These are phyloP conservation scores for Pseudogymnoascus sp. DNA, from an alignment of 2,329 filamentous ascomycete genomes.

Conservation along the genomic window DNA sequence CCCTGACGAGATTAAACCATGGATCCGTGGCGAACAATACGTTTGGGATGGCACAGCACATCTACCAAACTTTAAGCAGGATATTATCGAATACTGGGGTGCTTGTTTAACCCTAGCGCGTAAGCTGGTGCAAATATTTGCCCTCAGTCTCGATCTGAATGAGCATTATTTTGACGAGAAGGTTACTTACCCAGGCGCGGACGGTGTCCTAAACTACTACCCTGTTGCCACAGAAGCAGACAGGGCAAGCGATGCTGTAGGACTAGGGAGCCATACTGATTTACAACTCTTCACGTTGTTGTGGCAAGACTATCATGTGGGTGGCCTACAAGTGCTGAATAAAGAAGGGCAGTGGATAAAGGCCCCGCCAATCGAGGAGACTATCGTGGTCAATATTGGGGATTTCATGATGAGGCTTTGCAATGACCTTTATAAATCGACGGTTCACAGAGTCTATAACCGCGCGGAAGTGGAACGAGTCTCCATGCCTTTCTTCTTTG, in stretches of 20 bases:
- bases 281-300: constrained; percentile 43
- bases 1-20: constrained; percentile 35
- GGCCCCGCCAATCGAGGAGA: constrained; percentile 37
- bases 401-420: constrained; percentile 45
- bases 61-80: constrained; percentile 41
- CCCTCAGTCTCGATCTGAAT: constrained; percentile 44
- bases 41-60: constrained; percentile 45
- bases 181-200: constrained; percentile 42
- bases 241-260: constrained; percentile 28
- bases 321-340: constrained; percentile 38
- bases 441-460: constrained; percentile 42
- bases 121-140: constrained; percentile 44
- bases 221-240: constrained; percentile 31
- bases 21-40: constrained; percentile 41
- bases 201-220: constrained; percentile 39
- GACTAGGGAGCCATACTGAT: constrained; percentile 41
- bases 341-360: constrained; percentile 38
- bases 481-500: constrained; percentile 51
- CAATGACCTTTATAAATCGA: constrained; percentile 41
- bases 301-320: constrained; percentile 36
- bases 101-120: constrained; percentile 43
- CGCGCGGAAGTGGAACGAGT: constrained; percentile 35
- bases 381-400: constrained; percentile 45
- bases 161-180: constrained; percentile 50
- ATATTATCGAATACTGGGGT: constrained; percentile 40